Base-by-base conservation (phyloP, 2,329 filamentous ascomycete genomes). In the Waltergamsia citrina region DNA sequence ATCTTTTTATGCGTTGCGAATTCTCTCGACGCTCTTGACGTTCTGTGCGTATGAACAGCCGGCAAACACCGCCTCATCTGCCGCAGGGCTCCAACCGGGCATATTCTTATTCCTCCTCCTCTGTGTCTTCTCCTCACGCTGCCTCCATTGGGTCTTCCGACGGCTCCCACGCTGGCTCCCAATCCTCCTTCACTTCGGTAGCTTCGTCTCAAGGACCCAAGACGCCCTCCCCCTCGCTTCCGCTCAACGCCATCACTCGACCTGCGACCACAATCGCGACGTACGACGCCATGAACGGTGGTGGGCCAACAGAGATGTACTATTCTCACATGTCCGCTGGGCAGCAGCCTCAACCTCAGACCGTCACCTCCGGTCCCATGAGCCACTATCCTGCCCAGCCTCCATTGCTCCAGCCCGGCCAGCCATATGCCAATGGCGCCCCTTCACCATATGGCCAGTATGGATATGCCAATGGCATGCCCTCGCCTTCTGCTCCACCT, bases 271-370 rank as follows among this genome's bases (percentile, higher is more conserved):
- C 46, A 29, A 56, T 55, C 30, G 38, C 47, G 25, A 49, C 45
- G 33, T 54, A 49, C 47, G 53, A 57, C 53, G 63, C 67, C 60
- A 94, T 95, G 88, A 94, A 94, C 65, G 81, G 82, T 60, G 72
- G 74, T 48, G 72, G 74, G 48, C 74, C 78, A 51, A 69, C 78
- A 46, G 90, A 94, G 49, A 84, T 93, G 79, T 92, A 94, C 58
- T 87, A 92, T 52, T 72, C 80, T 53, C 84, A 92, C 59, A 80
- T 93, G 67, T 83, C 84, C 48, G 74, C 79, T 45, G 81, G 80
- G 40, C 84, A 85, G 54, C 70, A 78, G 39, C 83, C 82, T 54
- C 70, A 78, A 40, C 80, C 84, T 8, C 82, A 87, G 54, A 78
- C 84, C 16, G 82, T 84, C 29, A 81, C 85, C 11, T 84, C 86